Evolutionary conservation across 2,329 filamentous ascomycete species (phyloP), one percentile per base, ranked within the genome.

Genomic region (Clarireedia sp.): DNA sequence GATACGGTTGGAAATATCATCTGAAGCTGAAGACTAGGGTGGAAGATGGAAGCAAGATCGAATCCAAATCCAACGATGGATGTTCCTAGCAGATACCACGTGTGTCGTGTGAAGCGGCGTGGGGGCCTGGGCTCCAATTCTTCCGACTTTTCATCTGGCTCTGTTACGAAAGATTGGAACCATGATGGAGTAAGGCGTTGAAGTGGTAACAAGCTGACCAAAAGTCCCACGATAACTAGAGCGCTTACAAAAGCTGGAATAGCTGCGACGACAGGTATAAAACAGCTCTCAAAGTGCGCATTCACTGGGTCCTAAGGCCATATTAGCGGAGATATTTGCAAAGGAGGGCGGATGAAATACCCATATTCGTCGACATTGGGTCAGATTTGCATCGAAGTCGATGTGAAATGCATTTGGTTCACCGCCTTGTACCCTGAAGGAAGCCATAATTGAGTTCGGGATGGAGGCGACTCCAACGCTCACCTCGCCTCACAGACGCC

Each of bases 81-180:
- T 5, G 73, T 52, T 2, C 65, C 41, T 19, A 77, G 66, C 8
- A 80, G 65, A 43, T 60, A 48, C 12, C 71, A 51, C 0, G 70
- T 69, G 66, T 71, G 73, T 29, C 46, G 29, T 21, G 57, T 57
- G 40, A 63, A 56, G 17, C 19, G 14, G 36, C 44, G 56, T 7
- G 43, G 59, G 58, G 66, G 57, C 41, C 64, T 60, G 41, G 59
- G 66, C 56, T 55, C 65, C 23, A 65, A 59, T 29, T 62, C 64
- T 57, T 67, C 72, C 48, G 62, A 68, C 52, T 65, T 61, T 36
- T 66, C 64, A 17, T 62, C 60, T 19, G 67, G 60, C 57, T 80
- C 78, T 17, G 72, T 63, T 17, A 82, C 67, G 57, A 83, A 82
- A 3, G 77, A 71, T 48, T 64, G 70, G 19, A 72, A 73, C 79